Base-by-base conservation (phyloP, 306 rosid genomes). In the Clitoria ternatea region DNA sequence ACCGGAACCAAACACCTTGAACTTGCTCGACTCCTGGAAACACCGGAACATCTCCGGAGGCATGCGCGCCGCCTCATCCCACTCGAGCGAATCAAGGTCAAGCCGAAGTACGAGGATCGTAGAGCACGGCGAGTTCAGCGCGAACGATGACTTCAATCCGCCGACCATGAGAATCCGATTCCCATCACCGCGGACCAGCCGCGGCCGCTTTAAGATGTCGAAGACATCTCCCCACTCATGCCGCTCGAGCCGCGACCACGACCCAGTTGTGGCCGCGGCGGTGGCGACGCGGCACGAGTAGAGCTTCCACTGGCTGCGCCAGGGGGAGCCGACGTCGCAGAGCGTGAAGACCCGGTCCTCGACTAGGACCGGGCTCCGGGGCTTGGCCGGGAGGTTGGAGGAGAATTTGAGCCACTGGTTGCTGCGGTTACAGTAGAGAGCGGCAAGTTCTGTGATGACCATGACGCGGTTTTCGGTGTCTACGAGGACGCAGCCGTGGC, bases 1-100 rank as follows among this genome's bases (percentile, higher is more conserved):
- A 0, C 94, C 92, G 1, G 84, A 85, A 0, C 97, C 97, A 7
- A 93, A 93, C 24, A 88, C 96, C 81, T 90, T 93, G 70, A 87
- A 89, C 87, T 93, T 93, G 54, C 86, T 83, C 1, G 89, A 81
- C 68, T 89, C 96, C 32, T 85, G 91, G 69, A 93, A 93, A 71
- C 89, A 84, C 80, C 40, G 64, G 30, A 90, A 93, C 90, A 93
- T 88, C 13, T 87, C 94, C 17, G 26, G 47, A 2, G 98, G 96
- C 98, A 93, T 93, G 19, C 96, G 79, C 11, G 91, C 94, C 0
- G 97, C 96, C 64, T 90, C 92, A 13, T 93, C 94, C 97, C 98
- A 93, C 65, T 85, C 92, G 85, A 85, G 55, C 7, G 69, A 70
- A 9, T 82, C 92, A 69, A 93, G 78, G 62, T 88, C 94, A 60